These are phyloP conservation scores for Eimeria tenella DNA, from an alignment of 169 alveolate species.

Conservation along the genomic window DNA sequence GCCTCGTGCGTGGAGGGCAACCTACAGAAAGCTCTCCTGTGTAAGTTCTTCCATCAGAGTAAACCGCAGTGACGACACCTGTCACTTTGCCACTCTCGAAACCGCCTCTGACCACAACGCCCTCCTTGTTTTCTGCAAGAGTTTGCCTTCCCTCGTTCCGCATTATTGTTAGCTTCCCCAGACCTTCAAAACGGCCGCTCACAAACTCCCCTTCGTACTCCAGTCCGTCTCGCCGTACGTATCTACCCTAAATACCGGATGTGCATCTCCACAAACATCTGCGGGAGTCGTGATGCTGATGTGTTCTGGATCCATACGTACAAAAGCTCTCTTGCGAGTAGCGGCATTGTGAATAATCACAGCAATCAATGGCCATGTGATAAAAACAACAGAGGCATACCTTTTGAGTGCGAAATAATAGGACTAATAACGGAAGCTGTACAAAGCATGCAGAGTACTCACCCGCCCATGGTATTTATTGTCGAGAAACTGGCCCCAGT, in stretches of 20 bases:
- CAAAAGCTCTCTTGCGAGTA: too few species aligned
- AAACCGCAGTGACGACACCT: slow-evolving; percentile 68
- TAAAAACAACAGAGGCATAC: too few species aligned
- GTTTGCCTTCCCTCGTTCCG: slow-evolving; percentile 12
- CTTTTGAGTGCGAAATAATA: too few species aligned
- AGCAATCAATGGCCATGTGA: not conserved
- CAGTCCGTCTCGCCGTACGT: slow-evolving; percentile 72
- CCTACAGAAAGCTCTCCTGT: slow-evolving; percentile 71
- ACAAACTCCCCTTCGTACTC: slow-evolving; percentile 79
- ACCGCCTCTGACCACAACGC: slow-evolving; percentile 62
- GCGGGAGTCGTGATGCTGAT: too few species aligned
- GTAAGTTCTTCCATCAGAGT: slow-evolving; percentile 71
- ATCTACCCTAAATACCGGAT: slow-evolving; percentile 58
- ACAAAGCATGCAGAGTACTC: not conserved
- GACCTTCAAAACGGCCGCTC: slow-evolving; percentile 72
- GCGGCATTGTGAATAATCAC: not conserved
- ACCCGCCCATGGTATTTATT: slow-evolving; percentile 78
- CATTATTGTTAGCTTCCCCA: slow-evolving; percentile 63
- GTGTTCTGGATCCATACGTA: too few species aligned
- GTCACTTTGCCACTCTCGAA: slow-evolving; percentile 64
- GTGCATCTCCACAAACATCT: not conserved
- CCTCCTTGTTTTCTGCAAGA: slow-evolving; percentile 14
- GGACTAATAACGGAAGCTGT: too few species aligned
- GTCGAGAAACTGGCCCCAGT: slow-evolving; percentile 78
- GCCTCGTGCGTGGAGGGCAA: not conserved